phyloP scores from a whole-genome alignment of 768 basidiomycete genomes.

The Suillus paluster region DNA sequence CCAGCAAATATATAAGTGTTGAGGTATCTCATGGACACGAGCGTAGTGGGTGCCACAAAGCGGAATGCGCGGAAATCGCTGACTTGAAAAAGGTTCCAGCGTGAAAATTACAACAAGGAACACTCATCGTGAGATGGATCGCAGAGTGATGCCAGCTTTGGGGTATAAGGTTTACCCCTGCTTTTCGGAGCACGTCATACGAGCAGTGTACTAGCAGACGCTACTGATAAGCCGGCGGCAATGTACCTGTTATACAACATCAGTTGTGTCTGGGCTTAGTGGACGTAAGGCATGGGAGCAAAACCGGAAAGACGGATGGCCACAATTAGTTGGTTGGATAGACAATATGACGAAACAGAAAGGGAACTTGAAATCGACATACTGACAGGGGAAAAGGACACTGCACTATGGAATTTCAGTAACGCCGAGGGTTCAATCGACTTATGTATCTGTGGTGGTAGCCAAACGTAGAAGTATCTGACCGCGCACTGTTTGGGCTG shows the following conservation, averaged over 20 bases:
- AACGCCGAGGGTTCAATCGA: constrained; percentile 1
- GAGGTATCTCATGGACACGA: background rate
- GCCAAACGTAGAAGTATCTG: constrained; percentile 1
- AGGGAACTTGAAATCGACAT: constrained; percentile 5
- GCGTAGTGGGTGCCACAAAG: constrained; percentile 6
- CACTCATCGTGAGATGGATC: background rate
- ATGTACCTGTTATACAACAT: constrained; percentile 4
- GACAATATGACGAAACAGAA: background rate
- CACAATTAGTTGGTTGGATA: background rate
- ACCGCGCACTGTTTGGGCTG: background rate
- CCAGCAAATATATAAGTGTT: background rate
- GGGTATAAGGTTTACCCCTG: background rate
- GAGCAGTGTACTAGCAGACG: background rate
- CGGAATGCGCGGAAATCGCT: background rate
- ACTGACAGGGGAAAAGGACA: background rate
- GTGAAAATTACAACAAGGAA: background rate
- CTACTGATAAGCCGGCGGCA: constrained; percentile 8
- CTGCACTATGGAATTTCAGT: background rate
- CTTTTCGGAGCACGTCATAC: constrained; percentile 1
- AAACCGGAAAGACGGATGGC: background rate
- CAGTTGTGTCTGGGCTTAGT: background rate
- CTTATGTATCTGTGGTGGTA: background rate
- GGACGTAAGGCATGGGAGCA: constrained; percentile 4
- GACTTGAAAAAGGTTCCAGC: background rate
- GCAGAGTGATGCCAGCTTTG: background rate